Evolutionary conservation across 352 stramenopile species (phyloP).

Genomic region (Plasmopara muralis): DNA sequence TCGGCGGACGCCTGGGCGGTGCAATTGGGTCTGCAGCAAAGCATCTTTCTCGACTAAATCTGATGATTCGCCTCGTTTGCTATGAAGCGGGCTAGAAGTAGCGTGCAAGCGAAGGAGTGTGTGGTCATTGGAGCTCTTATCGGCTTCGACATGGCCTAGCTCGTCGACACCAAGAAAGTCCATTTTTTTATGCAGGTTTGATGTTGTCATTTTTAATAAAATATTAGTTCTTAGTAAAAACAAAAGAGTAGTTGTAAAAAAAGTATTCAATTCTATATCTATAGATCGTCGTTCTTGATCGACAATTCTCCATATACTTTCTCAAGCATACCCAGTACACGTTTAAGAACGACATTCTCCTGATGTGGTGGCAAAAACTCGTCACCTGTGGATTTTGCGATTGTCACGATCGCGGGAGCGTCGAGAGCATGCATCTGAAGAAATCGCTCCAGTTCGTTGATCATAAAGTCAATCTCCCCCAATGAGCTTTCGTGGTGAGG

Average conservation of each 20-base stretch:
- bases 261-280: too few relatives aligned
- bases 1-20: slow-evolving; percentile 7
- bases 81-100: too few relatives aligned
- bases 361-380: slow-evolving; percentile 66
- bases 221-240: too few relatives aligned
- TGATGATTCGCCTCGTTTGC: too few relatives aligned
- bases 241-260: too few relatives aligned
- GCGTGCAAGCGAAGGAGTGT: too few relatives aligned
- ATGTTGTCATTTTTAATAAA: too few relatives aligned
- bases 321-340: slow-evolving; percentile 44
- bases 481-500: slow-evolving; percentile 53
- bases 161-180: too few relatives aligned
- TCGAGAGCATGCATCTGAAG: slow-evolving; percentile 18
- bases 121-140: too few relatives aligned
- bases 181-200: too few relatives aligned
- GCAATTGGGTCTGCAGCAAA: neutral
- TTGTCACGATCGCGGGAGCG: slow-evolving; percentile 69
- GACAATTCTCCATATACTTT: slow-evolving; percentile 25
- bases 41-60: too few relatives aligned
- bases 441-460: slow-evolving; percentile 32
- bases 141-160: too few relatives aligned
- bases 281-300: slow-evolving; percentile 11
- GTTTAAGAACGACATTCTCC: slow-evolving; percentile 35
- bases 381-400: slow-evolving; percentile 75
- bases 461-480: slow-evolving; percentile 45